Evolutionary conservation across 2,329 filamentous ascomycete genomes (phyloP).

Genomic region (Penicillium crustosum): DNA sequence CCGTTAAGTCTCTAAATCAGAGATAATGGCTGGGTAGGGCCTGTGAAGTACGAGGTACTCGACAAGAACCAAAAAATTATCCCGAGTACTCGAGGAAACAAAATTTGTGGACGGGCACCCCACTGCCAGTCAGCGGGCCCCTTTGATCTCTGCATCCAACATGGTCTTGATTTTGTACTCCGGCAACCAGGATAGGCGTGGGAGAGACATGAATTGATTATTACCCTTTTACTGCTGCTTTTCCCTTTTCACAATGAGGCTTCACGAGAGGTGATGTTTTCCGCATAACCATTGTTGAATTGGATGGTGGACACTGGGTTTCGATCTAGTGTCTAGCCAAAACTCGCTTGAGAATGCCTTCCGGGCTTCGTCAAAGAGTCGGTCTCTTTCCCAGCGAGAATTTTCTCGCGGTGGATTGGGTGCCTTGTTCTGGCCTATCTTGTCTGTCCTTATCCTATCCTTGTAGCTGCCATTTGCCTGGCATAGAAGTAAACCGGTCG

Average conservation of each 20-base stretch:
- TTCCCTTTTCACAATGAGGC: conserved; percentile 57
- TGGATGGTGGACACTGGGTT: conserved; percentile 27
- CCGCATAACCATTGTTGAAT: conserved; percentile 60
- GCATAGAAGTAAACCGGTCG: conserved; percentile 21
- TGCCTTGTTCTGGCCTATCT: conserved; percentile 26
- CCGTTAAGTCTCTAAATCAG: conserved; percentile 65
- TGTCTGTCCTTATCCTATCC: conserved; percentile 26
- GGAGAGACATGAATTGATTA: conserved; percentile 42
- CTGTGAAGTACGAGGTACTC: conserved; percentile 36
- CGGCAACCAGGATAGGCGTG: conserved; percentile 42
- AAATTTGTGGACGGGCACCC: conserved; percentile 22
- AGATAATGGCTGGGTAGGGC: conserved; percentile 9
- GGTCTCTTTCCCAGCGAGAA: conserved; percentile 13
- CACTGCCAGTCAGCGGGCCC: conserved; percentile 21
- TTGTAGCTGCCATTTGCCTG: conserved; percentile 18
- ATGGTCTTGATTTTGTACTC: conserved; percentile 36
- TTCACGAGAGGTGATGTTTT: conserved; percentile 56
- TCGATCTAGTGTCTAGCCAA: conserved; percentile 13
- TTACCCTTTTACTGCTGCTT: conserved; percentile 21
- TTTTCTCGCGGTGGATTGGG: conserved; percentile 8
- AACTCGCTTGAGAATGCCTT: conserved; percentile 25
- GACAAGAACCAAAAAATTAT: conserved; percentile 30
- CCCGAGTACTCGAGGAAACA: conserved; percentile 25
- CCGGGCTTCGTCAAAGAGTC: conserved; percentile 24
- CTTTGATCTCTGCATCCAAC: conserved; percentile 27